A percentile compares a stretch with the other conserved stretches of the same genome.
Conservation (phyloP, 768 basidiomycete genomes). For the Mycena epipterygia region DNA sequence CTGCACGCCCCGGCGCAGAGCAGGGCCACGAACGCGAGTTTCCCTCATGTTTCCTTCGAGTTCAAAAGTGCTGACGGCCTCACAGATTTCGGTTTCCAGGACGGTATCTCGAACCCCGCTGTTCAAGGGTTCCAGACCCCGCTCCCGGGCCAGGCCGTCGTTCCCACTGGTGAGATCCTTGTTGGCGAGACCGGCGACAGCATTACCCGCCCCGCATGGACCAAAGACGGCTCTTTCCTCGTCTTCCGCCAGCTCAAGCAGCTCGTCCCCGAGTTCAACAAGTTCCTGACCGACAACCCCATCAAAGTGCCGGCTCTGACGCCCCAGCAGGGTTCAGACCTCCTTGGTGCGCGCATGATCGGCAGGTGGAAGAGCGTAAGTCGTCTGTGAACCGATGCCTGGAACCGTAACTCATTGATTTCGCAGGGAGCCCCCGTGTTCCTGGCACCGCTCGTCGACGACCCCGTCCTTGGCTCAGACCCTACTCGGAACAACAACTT, state of each 20-base stretch:
- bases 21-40: no score
- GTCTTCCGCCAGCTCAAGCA: conserved; percentile 51
- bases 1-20: no score
- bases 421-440: conserved; percentile 38
- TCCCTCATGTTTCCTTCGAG: no score
- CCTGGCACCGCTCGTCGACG: conserved; percentile 33
- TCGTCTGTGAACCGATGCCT: no score
- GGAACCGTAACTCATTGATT: no score
- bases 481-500: conserved; percentile 26
- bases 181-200: conserved; percentile 44
- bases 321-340: no score
- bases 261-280: conserved; percentile 47
- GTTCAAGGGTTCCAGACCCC: no score
- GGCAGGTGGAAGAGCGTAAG: no score
- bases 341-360: no score
- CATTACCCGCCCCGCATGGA: conserved; percentile 35
- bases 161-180: conserved; percentile 32
- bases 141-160: no score
- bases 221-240: conserved; percentile 48
- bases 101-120: conserved; percentile 37
- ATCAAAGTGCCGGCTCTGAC: no score
- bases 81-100: conserved; percentile 36
- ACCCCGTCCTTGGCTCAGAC: conserved; percentile 26
- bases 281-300: no score
- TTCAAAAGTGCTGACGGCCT: background rate